These are phyloP conservation scores for Bigelowiella natans DNA, from an alignment of 78 protist genomes.

Conservation along the genomic window DNA sequence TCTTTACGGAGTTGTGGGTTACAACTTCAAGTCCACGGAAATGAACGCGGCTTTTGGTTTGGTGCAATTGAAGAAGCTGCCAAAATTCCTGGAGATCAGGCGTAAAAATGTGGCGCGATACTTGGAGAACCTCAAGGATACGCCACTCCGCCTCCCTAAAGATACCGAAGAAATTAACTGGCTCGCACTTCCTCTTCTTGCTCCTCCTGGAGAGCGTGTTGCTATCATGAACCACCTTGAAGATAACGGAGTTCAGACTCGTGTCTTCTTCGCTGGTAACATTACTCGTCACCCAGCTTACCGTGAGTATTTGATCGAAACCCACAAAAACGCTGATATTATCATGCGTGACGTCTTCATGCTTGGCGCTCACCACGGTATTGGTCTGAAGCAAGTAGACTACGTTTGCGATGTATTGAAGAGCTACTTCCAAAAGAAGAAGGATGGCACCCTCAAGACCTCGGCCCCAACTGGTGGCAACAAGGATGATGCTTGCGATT, in stretches of 20 bases:
- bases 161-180: not conserved
- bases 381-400: slow-evolving; percentile 1
- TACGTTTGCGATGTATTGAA: slow-evolving; percentile 14
- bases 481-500: no score
- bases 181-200: slow-evolving; percentile 11
- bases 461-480: no score
- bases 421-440: no score
- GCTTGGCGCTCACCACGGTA: slow-evolving; percentile 22
- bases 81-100: not conserved
- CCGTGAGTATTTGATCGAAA: not conserved
- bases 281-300: slow-evolving; percentile 11
- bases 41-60: slow-evolving; percentile 15
- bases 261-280: slow-evolving; percentile 24
- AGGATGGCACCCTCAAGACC: no score
- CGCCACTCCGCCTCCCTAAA: not conserved
- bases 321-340: not conserved
- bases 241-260: slow-evolving; percentile 18
- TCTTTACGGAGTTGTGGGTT: slow-evolving; percentile 5
- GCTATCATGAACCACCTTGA: not conserved
- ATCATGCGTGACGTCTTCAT: slow-evolving; percentile 7
- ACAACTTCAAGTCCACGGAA: slow-evolving; percentile 22
- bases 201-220: not conserved
- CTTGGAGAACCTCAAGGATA: not conserved
- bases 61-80: not conserved
- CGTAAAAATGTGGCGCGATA: not conserved